Evolutionary conservation across 140 eudicot genomes (phyloP), one percentile per base, ranked within the genome.

Genomic region (Ambrosia hybrid): DNA sequence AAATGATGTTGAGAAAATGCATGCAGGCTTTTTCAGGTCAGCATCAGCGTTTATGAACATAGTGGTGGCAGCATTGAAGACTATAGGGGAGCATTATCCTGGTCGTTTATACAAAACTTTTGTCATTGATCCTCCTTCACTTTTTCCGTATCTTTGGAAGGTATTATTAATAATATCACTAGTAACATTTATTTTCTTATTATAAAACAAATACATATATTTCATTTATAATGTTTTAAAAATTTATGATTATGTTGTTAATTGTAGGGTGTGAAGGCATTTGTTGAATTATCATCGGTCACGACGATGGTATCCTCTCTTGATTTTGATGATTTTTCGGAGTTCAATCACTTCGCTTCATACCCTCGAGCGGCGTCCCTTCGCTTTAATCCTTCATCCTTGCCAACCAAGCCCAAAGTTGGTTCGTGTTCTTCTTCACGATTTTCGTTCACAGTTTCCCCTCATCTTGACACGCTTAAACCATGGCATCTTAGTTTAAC

Each of bases 91-190:
- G 65, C 87, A 88, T 65, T 95, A 95, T 62, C 97, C 99, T 46
- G 95, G 87, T 33, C 85, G 97, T 26, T 87, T 95, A 73, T 95
- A 86, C 71, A 91, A 75, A 78, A 88, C 96, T 17, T 95, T 91
- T 85, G 87, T 90, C 81, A 91, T 91, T 62, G 99, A 95, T 70
- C 99, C 97, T 52, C 99, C 99, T 10, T 86, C 99, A 21, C 82
- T 88, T 38, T 95, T 95, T 82, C 84, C 97, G 26, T 88, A 79
- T 80, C 99, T 95, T 65, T 95, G 99, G 99, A 95, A 95, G 99
- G 99, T 95, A 84, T 12, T 67, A 17, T 51, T 21, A 21, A 21
- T 21, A 33, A 46, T 46, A 46, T 46, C 9, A 2, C 43, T 51
- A 41, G 7, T 33, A 2, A 33, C 11, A 45, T n/a, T 3, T 45